phyloP scores from a whole-genome alignment of 2,329 filamentous ascomycete genomes.

The Colletotrichum kahawae region DNA sequence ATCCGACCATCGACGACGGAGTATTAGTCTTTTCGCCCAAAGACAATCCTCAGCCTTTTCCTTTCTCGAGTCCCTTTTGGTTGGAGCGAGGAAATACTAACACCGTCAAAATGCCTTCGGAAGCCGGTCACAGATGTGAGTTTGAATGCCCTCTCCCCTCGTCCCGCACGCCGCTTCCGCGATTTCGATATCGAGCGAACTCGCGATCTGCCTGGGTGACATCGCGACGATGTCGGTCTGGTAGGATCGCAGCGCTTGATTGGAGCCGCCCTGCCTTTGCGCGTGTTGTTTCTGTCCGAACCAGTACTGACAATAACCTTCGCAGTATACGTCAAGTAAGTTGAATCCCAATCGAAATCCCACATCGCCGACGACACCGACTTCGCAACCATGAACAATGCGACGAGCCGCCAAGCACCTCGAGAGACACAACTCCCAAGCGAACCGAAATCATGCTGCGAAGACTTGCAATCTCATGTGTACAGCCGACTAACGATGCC shows the following conservation, averaged over 20 bases:
- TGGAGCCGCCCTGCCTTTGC: not conserved
- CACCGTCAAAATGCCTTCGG: constrained; percentile 81
- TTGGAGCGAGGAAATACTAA: constrained; percentile 51
- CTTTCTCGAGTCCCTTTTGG: constrained; percentile 44
- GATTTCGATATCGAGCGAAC: not conserved
- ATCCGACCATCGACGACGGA: constrained; percentile 21
- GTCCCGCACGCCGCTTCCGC: not conserved
- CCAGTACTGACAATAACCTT: constrained; percentile 40
- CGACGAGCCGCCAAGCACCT: not conserved
- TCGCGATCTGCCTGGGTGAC: not conserved
- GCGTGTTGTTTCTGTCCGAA: not conserved
- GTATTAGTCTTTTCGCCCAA: constrained; percentile 30
- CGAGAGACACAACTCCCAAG: not conserved
- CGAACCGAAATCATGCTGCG: not conserved
- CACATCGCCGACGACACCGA: not conserved
- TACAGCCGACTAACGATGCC: constrained; percentile 6
- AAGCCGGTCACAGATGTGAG: constrained; percentile 89
- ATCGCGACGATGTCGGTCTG: not conserved
- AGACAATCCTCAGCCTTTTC: constrained; percentile 46
- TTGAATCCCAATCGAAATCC: constrained; percentile 36
- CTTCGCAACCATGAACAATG: not conserved
- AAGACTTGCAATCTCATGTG: not conserved
- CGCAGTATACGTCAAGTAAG: constrained; percentile 89
- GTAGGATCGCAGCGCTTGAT: not conserved
- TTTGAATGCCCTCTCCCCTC: constrained; percentile 36